Evolutionary conservation across 352 stramenopile genomes (phyloP).

Genomic region (Aphanomyces stellatus): DNA sequence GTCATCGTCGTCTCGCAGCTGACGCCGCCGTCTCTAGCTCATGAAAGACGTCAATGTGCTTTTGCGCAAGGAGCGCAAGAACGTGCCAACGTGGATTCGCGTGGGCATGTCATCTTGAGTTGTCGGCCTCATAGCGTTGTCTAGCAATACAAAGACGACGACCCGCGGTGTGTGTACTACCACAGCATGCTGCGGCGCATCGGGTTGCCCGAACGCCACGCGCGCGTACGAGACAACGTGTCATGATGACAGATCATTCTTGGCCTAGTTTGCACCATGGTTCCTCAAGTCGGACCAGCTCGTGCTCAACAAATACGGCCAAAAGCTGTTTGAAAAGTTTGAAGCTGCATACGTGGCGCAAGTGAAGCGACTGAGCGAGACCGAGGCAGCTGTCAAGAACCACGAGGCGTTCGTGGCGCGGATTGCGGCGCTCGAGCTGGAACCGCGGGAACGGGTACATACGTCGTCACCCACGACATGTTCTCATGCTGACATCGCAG

Average conservation of each 20-base stretch:
- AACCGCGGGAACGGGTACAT: conserved; percentile 21
- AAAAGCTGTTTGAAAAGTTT: conserved; percentile 52
- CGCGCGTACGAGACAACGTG: conserved; percentile 21
- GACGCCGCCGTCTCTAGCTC: conserved; percentile 26
- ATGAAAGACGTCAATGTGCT: conserved; percentile 62
- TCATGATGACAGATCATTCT: neutral
- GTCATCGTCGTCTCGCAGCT: neutral
- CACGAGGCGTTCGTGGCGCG: conserved; percentile 39
- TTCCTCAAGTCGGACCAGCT: conserved; percentile 73
- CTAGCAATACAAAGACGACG: conserved; percentile 55
- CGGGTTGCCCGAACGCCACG: conserved; percentile 57
- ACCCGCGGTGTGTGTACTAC: conserved; percentile 61
- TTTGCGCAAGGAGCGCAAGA: conserved; percentile 50
- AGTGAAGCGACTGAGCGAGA: conserved; percentile 41
- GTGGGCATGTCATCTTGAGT: conserved; percentile 24
- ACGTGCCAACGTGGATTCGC: conserved; percentile 36
- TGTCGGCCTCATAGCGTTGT: neutral
- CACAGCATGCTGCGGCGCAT: conserved; percentile 67
- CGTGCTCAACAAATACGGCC: conserved; percentile 54
- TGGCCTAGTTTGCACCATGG: conserved; percentile 46
- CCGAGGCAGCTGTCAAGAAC: conserved; percentile 51
- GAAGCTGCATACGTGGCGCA: conserved; percentile 53
- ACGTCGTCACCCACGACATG: too few species aligned
- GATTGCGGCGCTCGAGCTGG: conserved; percentile 28
- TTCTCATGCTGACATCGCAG: too few species aligned